Base-by-base conservation (phyloP, 345 rosid genomes). In the Linum lewisii region DNA sequence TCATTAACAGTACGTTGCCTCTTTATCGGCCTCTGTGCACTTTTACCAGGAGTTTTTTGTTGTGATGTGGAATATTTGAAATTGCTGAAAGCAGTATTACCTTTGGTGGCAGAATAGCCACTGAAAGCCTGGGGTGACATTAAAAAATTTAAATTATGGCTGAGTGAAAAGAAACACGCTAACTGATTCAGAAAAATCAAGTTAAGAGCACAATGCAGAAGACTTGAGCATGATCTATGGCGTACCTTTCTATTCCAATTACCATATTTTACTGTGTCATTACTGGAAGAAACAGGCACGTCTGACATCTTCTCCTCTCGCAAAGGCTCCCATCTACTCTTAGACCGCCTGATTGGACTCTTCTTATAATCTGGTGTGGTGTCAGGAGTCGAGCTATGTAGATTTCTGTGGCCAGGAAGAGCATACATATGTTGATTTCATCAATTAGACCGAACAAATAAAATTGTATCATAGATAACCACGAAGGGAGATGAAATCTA, bases 241-340 rank as follows among this genome's bases (percentile, higher is more conserved):
- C 34, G 34, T 42, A 42, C 95, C 96, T 80, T 88, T 73, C 69
- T 79, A 45, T 75, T 81, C 75, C 88, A 82, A 53, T 76, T 82
- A 64, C 87, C 84, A 78, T 67, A 80, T 72, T 78, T 83, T 65
- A 64, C 69, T 60, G 70, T 63, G 68, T 63, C 69, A 74, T 60
- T 78, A 64, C 57, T 68, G 44, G 63, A 60, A 66, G 80, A 59
- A 66, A 71, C 69, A 52, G 75, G 65, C 57, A 78, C 83, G 45
- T 79, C 85, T 66, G 69, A 68, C 9, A 69, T 61, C 67, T 87
- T 90, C 70, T 76, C 81, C 73, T 84, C 96, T 25, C 68, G 78
- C 64, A 94, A 60, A 61, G 99, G 99, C 82, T 90, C 99, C 99
- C 99, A 94, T 73, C 99, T 81, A 67, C 99, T 92, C 75, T 92